These are phyloP conservation scores for Saccharomycopsis guyanensis DNA, from an alignment of 805 yeast genomes.

Conservation along the genomic window DNA sequence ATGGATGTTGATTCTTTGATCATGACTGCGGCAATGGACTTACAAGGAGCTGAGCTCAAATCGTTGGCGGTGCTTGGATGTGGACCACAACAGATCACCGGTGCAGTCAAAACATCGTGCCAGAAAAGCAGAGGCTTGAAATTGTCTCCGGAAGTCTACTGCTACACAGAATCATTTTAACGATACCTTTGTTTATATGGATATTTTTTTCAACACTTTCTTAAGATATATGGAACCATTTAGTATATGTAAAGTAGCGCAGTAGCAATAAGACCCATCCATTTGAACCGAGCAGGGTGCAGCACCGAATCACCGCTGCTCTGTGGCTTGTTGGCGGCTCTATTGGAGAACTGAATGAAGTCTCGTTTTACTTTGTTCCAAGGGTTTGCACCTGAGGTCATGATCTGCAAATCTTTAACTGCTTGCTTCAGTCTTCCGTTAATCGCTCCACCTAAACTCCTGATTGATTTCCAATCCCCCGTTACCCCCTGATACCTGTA, in stretches of 20 bases:
- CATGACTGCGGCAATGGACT: conserved; percentile 11
- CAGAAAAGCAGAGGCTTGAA: conserved; percentile 25
- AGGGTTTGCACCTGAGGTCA: no score
- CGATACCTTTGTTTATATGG: neutral
- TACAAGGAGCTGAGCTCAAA: conserved; percentile 24
- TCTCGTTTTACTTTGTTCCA: no score
- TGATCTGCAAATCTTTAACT: no score
- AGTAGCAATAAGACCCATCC: no score
- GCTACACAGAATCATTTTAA: conserved; percentile 30
- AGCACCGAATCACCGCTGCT: no score
- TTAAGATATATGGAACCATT: no score
- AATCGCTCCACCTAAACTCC: conserved; percentile 36
- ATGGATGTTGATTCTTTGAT: neutral
- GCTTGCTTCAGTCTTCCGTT: conserved; percentile 41
- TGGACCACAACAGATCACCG: conserved; percentile 33
- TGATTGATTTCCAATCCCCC: conserved; percentile 32
- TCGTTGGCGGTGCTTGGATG: conserved; percentile 34
- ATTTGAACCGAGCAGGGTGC: no score
- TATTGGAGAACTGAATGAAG: no score
- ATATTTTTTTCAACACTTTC: conserved; percentile 29
- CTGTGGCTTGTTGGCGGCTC: no score
- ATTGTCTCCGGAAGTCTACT: conserved; percentile 35
- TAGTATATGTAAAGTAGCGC: no score
- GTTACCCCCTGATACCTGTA: conserved; percentile 33
- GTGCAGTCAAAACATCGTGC: conserved; percentile 27